phyloP scores from a whole-genome alignment of 2,329 filamentous ascomycete genomes.

The Hysterium pulicare region DNA sequence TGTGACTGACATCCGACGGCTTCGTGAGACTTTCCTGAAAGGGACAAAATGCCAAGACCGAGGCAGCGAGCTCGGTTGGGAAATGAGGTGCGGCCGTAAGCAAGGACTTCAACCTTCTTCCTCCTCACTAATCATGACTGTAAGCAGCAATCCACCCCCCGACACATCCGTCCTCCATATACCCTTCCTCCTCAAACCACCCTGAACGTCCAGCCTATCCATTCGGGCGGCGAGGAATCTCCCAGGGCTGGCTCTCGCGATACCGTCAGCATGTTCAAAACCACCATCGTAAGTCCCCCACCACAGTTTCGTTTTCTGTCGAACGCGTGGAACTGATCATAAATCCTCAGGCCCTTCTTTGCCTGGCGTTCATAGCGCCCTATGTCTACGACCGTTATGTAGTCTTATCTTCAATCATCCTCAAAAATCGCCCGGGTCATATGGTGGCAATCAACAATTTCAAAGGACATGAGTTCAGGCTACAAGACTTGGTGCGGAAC shows the following conservation, averaged over 20 bases:
- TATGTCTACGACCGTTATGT: constrained; percentile 27
- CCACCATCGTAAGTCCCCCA: neutral
- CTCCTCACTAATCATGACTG: neutral
- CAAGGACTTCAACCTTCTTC: neutral
- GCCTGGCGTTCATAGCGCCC: constrained; percentile 14
- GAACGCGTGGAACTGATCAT: neutral
- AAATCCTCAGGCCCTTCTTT: constrained; percentile 9
- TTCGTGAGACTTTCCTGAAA: too few species aligned
- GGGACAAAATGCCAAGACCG: neutral
- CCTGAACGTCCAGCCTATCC: neutral
- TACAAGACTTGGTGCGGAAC: constrained; percentile 36
- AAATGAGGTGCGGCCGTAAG: neutral
- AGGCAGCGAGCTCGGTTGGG: neutral
- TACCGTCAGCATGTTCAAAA: neutral
- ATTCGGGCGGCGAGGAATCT: neutral
- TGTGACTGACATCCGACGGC: too few species aligned
- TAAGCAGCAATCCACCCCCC: too few species aligned
- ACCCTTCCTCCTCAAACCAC: neutral
- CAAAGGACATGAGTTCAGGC: constrained; percentile 29
- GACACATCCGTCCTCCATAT: too few species aligned
- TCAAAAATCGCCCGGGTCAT: constrained; percentile 20
- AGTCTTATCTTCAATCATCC: constrained; percentile 13
- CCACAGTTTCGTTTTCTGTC: neutral
- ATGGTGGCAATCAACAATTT: constrained; percentile 20
- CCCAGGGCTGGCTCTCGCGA: neutral